These are phyloP conservation scores for Malassezia slooffiae DNA, from an alignment of 1,284 basidiomycete genomes.

Conservation along the genomic window DNA sequence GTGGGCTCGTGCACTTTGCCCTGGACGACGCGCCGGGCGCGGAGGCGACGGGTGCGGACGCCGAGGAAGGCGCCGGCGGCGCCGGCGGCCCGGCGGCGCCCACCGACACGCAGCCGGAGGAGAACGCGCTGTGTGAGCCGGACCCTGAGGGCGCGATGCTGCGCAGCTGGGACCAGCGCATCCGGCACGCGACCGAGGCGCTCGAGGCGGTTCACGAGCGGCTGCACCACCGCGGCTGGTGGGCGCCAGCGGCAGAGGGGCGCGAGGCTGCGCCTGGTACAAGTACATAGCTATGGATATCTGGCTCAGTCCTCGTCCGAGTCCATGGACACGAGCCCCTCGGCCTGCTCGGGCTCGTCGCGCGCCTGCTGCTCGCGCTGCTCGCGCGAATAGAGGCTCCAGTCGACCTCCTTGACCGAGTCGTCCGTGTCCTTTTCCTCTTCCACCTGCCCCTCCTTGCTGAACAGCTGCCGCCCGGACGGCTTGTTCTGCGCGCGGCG, in stretches of 20 bases:
- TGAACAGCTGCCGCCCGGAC: slow-evolving; percentile 52
- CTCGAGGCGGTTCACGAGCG: no score
- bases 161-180: no score
- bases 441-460: slow-evolving; percentile 24
- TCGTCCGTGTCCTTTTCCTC: slow-evolving; percentile 28
- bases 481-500: slow-evolving; percentile 59
- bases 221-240: no score
- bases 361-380: slow-evolving; percentile 31
- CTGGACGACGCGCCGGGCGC: background rate
- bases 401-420: slow-evolving; percentile 35
- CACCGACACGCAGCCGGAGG: no score
- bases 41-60: background rate
- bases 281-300: background rate
- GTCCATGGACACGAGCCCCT: slow-evolving; percentile 21
- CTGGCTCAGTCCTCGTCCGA: slow-evolving; percentile 20
- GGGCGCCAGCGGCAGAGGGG: no score
- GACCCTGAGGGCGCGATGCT: no score
- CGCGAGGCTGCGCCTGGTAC: no score
- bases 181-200: no score
- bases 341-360: slow-evolving; percentile 16
- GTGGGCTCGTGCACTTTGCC: slow-evolving; percentile 1
- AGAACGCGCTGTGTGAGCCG: no score
- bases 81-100: no score
- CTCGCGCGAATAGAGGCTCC: slow-evolving; percentile 33
- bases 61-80: no score